These are phyloP conservation scores for Hypoxylon subgilvum DNA, from an alignment of 495 filamentous ascomycete genomes.

Conservation along the genomic window DNA sequence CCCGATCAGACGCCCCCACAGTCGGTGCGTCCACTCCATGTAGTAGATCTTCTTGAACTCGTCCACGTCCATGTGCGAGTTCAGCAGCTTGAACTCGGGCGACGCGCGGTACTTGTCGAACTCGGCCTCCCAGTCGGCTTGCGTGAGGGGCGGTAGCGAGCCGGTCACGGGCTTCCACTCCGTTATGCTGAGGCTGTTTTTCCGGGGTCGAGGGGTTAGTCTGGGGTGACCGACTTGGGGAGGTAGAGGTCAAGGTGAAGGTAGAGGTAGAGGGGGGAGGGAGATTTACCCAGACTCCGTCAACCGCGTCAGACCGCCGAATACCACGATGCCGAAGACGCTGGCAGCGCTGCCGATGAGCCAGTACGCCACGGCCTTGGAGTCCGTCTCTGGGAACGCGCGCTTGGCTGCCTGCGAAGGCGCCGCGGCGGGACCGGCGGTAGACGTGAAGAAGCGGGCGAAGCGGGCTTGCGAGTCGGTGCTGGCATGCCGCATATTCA, in stretches of 20 bases:
- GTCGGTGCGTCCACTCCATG: conserved; percentile 97
- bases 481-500: conserved; percentile 23
- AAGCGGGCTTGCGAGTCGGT: conserved; percentile 27
- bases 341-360: conserved; percentile 86
- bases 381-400: conserved; percentile 71
- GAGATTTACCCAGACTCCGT: conserved; percentile 89
- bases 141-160: conserved; percentile 79
- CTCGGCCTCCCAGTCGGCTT: conserved; percentile 82
- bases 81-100: conserved; percentile 88
- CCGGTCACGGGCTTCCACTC: conserved; percentile 99
- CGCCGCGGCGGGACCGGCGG: conserved; percentile 40
- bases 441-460: conserved; percentile 49
- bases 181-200: conserved; percentile 91
- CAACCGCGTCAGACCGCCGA: conserved; percentile 88
- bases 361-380: conserved; percentile 86
- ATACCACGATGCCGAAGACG: conserved; percentile 96
- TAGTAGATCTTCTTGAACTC: conserved; percentile 99
- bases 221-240: background rate
- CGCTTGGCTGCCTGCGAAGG: conserved; percentile 20
- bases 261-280: background rate
- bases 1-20: conserved; percentile 94
- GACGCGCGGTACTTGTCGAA: conserved; percentile 89
- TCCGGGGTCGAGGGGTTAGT: conserved; percentile 26
- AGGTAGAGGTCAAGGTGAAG: too few species aligned
- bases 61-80: conserved; percentile 84